phyloP scores from a whole-genome alignment of 257 asterid genomes.

The Gardenia jasminoides region DNA sequence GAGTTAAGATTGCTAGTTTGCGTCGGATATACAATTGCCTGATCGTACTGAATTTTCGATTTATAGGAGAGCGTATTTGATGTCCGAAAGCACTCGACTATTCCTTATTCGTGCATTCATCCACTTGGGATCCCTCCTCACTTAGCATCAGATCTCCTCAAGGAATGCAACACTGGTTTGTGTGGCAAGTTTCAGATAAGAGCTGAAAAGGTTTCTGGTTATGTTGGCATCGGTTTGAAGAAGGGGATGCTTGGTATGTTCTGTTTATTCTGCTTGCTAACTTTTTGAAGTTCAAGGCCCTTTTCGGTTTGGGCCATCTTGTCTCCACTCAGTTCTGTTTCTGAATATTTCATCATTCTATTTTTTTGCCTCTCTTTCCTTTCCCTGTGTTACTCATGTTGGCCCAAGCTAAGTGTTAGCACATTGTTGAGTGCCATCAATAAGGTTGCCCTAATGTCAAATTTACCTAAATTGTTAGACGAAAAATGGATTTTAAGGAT shows the following conservation, averaged over 20 bases:
- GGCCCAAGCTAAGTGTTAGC: background rate
- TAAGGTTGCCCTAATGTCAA: background rate
- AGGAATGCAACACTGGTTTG: constrained; percentile 20
- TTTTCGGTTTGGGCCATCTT: background rate
- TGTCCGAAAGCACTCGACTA: background rate
- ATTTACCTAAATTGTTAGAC: background rate
- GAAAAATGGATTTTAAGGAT: background rate
- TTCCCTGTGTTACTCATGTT: background rate
- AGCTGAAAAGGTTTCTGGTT: constrained; percentile 12
- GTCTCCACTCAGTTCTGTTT: background rate
- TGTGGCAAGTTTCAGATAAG: constrained; percentile 14
- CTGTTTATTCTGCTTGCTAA: constrained; percentile 3
- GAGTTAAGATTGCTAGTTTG: background rate
- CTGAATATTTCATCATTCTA: too few species aligned
- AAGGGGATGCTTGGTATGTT: constrained; percentile 30
- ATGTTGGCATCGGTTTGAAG: constrained; percentile 30
- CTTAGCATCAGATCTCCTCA: constrained; percentile 1
- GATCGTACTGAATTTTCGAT: background rate
- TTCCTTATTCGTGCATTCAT: constrained; percentile 11
- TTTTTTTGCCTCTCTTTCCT: too few species aligned
- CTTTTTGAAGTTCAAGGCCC: background rate
- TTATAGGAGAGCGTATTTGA: constrained; percentile 11
- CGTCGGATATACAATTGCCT: background rate
- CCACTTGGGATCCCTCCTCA: background rate
- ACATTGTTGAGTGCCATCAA: background rate